Evolutionary conservation across 1,139 yeast species (phyloP).

Genomic region (Hemisphaericaspora subhashii): DNA sequence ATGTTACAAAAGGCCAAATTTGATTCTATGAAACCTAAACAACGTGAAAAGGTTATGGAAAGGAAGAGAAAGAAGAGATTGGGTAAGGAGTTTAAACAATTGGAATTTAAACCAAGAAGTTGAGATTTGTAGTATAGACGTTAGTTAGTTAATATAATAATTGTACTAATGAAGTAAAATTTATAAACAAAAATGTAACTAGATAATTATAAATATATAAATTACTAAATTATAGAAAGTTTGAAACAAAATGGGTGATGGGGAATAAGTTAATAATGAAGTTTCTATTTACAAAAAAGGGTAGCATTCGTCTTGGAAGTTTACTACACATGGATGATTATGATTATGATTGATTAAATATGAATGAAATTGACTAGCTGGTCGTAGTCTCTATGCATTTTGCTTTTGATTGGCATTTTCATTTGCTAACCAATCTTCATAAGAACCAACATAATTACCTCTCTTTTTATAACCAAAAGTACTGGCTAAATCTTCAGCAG

Average conservation of each 20-base stretch:
- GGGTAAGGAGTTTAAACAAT: constrained; percentile 84
- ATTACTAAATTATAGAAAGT: constrained; percentile 1
- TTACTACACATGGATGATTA: too few species aligned
- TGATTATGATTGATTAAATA: too few species aligned
- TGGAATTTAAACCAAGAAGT: constrained; percentile 49
- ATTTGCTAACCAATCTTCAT: constrained; percentile 76
- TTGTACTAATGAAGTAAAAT: background rate
- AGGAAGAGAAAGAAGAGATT: constrained; percentile 90
- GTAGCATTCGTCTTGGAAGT: background rate
- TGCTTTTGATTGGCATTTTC: constrained; percentile 34
- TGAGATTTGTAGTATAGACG: too few species aligned
- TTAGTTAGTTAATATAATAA: background rate
- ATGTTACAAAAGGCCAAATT: constrained; percentile 86
- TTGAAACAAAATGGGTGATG: background rate
- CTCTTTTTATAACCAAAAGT: constrained; percentile 83
- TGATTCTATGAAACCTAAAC: constrained; percentile 77
- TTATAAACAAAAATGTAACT: background rate
- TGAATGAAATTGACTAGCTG: too few species aligned
- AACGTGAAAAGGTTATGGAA: constrained; percentile 86
- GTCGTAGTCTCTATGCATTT: background rate
- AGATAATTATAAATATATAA: background rate
- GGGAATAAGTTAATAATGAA: background rate
- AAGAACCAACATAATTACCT: constrained; percentile 80
- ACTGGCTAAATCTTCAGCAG: constrained; percentile 88
- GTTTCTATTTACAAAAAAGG: constrained; percentile 4